Percentiles rank a stretch among this genome's conserved stretches.
Conservation (phyloP, 176 grass and related monocot species). For the Bolboschoenus planiculmis region DNA sequence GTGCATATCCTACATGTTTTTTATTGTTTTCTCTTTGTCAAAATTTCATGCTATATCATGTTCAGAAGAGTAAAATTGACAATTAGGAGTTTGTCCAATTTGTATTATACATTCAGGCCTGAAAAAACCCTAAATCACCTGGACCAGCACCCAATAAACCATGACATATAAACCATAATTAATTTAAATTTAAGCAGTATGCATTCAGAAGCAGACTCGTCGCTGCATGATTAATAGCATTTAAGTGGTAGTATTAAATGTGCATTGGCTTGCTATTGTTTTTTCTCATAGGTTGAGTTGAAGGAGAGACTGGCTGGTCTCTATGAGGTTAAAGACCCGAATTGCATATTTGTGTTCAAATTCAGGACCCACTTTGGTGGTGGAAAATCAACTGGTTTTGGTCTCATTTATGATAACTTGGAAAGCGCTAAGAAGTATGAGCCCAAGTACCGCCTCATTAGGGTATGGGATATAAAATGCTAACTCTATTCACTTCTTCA, state of each 20-base stretch:
- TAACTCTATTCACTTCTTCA: not conserved
- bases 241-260: not conserved
- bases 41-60: not conserved
- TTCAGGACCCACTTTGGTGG: slow-evolving; percentile 96
- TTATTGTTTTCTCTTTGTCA: not conserved
- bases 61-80: not conserved
- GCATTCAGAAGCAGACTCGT: not conserved
- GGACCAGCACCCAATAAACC: not conserved
- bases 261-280: not conserved
- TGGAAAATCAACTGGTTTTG: slow-evolving; percentile 86
- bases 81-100: not conserved
- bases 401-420: slow-evolving; percentile 82
- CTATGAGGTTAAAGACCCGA: slow-evolving; percentile 79
- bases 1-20: not conserved
- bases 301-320: slow-evolving; percentile 56
- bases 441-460: slow-evolving; percentile 94
- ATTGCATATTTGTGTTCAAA: slow-evolving; percentile 98
- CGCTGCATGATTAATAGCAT: not conserved
- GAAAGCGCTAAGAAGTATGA: slow-evolving; percentile 87
- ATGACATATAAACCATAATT: not conserved
- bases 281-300: slow-evolving; percentile 52
- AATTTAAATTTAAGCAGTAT: not conserved
- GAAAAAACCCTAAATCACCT: not conserved
- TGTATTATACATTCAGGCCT: not conserved
- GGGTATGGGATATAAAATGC: slow-evolving; percentile 36